These are phyloP conservation scores for Cystobasidium sp. DNA, from an alignment of 1,284 basidiomycete genomes.

Conservation along the genomic window DNA sequence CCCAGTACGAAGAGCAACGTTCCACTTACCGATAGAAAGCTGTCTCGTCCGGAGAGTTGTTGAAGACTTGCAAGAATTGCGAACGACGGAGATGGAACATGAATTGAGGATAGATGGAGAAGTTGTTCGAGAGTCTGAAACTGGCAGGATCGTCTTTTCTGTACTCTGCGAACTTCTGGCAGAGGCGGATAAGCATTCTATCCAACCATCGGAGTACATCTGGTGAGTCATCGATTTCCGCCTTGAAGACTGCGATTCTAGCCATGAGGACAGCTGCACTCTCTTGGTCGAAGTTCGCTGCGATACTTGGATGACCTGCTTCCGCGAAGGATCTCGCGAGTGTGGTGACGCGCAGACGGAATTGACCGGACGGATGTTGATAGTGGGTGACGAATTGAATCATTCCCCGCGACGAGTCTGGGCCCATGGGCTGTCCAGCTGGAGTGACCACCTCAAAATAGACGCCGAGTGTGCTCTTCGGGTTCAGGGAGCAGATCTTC, in stretches of 20 bases:
- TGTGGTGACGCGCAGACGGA: constrained; percentile 91
- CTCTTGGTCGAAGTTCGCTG: constrained; percentile 96
- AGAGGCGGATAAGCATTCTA: constrained; percentile 96
- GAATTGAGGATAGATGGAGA: constrained; percentile 99
- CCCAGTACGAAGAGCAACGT: too few relatives aligned
- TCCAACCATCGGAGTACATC: constrained; percentile 98
- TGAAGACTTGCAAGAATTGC: constrained; percentile 99
- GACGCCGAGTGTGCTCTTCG: constrained; percentile 84
- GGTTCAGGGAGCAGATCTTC: constrained; percentile 92
- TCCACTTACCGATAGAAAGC: constrained; percentile 98
- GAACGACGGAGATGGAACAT: constrained; percentile 99
- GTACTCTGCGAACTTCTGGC: constrained; percentile 99
- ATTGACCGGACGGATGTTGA: constrained; percentile 94
- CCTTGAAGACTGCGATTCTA: constrained; percentile 98
- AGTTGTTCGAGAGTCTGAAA: constrained; percentile 92
- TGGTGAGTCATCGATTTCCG: constrained; percentile 97
- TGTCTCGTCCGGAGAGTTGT: constrained; percentile 99
- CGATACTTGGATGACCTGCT: constrained; percentile 89
- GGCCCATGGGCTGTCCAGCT: constrained; percentile 89
- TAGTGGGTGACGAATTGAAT: constrained; percentile 99
- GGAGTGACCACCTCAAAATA: constrained; percentile 99
- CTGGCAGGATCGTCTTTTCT: constrained; percentile 95
- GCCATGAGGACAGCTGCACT: constrained; percentile 98
- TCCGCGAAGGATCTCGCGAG: constrained; percentile 97
- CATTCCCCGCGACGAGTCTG: constrained; percentile 73